Evolutionary conservation across 208 protist genomes (phyloP).

Genomic region (Tritrichomonas musculus): DNA sequence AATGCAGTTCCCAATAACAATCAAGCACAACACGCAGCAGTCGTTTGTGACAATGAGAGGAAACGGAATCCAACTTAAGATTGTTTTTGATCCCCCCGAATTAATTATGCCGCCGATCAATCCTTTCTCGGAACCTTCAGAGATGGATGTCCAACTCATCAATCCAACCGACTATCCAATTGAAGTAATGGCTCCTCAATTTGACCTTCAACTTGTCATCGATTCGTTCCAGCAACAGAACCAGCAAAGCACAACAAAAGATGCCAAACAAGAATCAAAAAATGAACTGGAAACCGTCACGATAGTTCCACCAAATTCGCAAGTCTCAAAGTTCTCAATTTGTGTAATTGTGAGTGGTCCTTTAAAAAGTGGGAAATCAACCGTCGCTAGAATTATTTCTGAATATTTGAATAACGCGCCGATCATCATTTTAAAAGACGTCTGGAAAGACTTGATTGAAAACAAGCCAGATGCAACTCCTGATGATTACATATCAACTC

Average conservation of each 20-base stretch:
- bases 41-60: neutral
- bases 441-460: neutral
- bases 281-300: neutral
- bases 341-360: conserved; percentile 6
- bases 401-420: conserved; percentile 2
- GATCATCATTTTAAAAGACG: neutral
- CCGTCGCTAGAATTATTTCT: neutral
- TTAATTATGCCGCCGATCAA: neutral
- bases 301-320: neutral
- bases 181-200: conserved; percentile 9
- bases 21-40: neutral
- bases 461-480: neutral
- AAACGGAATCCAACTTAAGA: neutral
- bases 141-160: neutral
- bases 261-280: neutral
- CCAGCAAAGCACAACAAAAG: neutral
- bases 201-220: neutral
- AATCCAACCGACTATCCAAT: conserved; percentile 27
- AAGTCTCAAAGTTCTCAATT: conserved; percentile 1
- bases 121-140: neutral
- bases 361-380: neutral
- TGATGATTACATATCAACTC: neutral
- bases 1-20: conserved; percentile 23
- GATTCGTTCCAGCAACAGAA: neutral
- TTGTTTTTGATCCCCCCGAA: neutral